Evolutionary conservation across 2,329 filamentous ascomycete species (phyloP).

Genomic region (Podosphaera leucotricha): DNA sequence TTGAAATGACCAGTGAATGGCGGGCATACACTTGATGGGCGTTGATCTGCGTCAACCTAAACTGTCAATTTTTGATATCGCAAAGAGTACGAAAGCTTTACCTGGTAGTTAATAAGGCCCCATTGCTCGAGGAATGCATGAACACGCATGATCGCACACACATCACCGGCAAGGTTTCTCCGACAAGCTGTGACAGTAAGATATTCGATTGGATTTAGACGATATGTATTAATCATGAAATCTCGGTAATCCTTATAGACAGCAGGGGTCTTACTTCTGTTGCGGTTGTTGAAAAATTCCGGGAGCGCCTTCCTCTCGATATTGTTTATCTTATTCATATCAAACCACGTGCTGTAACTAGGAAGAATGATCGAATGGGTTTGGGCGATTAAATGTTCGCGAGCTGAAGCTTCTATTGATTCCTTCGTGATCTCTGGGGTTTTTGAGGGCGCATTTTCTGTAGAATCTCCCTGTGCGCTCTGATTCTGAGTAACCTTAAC

Average conservation of each 20-base stretch:
- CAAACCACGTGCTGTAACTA: slow-evolving; percentile 97
- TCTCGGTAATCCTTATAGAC: slow-evolving; percentile 98
- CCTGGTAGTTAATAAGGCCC: slow-evolving; percentile 98
- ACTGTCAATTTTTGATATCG: slow-evolving; percentile 3
- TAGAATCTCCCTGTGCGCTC: slow-evolving; percentile 15
- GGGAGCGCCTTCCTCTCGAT: slow-evolving; percentile 88
- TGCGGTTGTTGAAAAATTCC: slow-evolving; percentile 96
- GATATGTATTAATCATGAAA: slow-evolving; percentile 99
- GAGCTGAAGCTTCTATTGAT: slow-evolving; percentile 60
- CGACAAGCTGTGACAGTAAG: slow-evolving; percentile 90
- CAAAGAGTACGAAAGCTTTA: slow-evolving; percentile 18
- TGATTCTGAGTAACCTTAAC: slow-evolving; percentile 23
- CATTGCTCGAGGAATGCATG: slow-evolving; percentile 96
- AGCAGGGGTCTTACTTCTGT: slow-evolving; percentile 89
- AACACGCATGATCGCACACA: slow-evolving; percentile 97
- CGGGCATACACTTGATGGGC: slow-evolving; percentile 83
- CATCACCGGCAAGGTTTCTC: slow-evolving; percentile 84
- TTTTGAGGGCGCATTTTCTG: slow-evolving; percentile 21
- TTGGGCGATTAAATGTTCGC: slow-evolving; percentile 78
- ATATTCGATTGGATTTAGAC: slow-evolving; percentile 86
- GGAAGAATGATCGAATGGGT: slow-evolving; percentile 90
- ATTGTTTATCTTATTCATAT: slow-evolving; percentile 79
- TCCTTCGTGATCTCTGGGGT: slow-evolving; percentile 52
- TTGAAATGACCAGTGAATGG: slow-evolving; percentile 96
- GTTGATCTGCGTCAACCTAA: slow-evolving; percentile 85